Conservation (phyloP, 2,329 filamentous ascomycete species). For the Pseudogymnoascus sp. region DNA sequence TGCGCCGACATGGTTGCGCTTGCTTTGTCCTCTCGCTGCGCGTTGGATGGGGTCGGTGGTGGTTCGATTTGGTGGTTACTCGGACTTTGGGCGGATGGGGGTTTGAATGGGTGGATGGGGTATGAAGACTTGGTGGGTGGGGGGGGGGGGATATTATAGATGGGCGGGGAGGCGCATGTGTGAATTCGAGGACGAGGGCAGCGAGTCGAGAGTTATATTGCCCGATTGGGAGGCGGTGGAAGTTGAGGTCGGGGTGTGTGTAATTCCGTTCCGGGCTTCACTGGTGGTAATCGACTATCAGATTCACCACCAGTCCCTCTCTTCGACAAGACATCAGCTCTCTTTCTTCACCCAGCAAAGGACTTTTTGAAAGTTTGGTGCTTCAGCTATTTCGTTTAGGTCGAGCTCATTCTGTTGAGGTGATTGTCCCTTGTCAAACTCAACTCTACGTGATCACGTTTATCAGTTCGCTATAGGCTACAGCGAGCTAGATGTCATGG, state of each 20-base stretch:
- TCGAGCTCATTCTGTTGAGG: too few species aligned
- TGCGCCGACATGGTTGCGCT: background rate
- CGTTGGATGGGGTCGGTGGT: background rate
- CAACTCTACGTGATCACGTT: too few species aligned
- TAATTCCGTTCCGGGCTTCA: background rate
- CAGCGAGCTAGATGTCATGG: too few species aligned
- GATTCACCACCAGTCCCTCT: background rate
- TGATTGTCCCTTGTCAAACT: too few species aligned
- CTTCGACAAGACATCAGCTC: background rate
- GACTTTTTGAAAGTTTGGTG: too few species aligned
- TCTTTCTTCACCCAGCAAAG: background rate
- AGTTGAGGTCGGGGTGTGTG: background rate
- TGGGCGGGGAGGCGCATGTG: background rate
- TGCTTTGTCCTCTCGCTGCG: background rate
- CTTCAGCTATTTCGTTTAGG: too few species aligned
- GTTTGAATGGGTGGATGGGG: background rate
- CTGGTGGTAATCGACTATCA: background rate
- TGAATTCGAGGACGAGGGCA: background rate
- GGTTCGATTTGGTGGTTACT: background rate
- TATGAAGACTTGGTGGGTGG: background rate
- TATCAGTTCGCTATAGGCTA: too few species aligned
- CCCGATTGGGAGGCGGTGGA: conserved; percentile 1
- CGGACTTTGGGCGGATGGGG: background rate
- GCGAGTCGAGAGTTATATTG: background rate
- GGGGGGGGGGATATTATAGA: background rate